Conservation (phyloP, 208 protist genomes). For the Trichomonas vaginalis region DNA sequence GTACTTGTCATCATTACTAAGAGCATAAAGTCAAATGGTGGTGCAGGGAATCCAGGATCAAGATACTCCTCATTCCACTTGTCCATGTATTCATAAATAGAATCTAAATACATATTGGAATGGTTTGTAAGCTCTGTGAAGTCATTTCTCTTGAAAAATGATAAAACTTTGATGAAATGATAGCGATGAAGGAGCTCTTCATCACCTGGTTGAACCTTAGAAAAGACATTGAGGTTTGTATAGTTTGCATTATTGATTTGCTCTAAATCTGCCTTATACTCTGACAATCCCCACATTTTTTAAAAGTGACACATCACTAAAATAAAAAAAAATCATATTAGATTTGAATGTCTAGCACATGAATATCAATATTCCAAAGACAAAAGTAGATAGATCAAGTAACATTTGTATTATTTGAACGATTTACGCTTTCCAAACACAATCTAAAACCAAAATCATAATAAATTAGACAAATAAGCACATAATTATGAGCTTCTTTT, state of each 20-base stretch:
- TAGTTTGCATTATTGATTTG: neutral
- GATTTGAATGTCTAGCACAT: no score
- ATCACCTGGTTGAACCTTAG: neutral
- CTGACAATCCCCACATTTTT: neutral
- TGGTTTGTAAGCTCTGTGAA: neutral
- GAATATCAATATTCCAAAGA: no score
- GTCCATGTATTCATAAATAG: neutral
- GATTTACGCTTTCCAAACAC: no score
- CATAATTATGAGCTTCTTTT: no score
- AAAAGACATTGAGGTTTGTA: neutral
- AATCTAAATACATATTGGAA: neutral
- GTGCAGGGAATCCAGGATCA: neutral
- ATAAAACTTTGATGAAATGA: neutral
- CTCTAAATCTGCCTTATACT: neutral
- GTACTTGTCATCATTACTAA: neutral
- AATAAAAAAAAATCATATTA: no score
- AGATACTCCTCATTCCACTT: neutral
- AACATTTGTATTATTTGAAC: no score
- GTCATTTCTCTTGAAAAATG: neutral
- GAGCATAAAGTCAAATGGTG: neutral
- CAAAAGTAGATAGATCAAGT: no score
- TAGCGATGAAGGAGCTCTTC: neutral
- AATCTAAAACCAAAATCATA: no score
- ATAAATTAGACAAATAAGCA: no score
- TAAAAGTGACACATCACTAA: no score